Evolutionary conservation across 1,139 yeast species (phyloP).

Genomic region (Candida sanyaensis): DNA sequence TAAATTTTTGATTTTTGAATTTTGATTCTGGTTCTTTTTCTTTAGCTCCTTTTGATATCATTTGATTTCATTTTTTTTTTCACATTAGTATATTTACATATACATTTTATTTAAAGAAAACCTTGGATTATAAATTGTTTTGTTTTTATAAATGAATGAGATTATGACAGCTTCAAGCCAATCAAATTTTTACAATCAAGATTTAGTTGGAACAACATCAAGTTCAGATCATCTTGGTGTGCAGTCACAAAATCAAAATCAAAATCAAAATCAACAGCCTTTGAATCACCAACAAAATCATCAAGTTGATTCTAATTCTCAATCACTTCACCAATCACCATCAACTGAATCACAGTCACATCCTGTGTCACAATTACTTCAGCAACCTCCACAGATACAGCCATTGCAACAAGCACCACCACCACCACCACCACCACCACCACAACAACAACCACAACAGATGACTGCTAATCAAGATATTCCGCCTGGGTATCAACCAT

Average conservation of each 20-base stretch:
- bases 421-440: slow-evolving; percentile 3
- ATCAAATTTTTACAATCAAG: slow-evolving; percentile 16
- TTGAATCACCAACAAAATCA: slow-evolving; percentile 6
- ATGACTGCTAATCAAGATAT: slow-evolving; percentile 1
- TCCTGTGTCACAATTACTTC: neutral
- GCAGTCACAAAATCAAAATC: slow-evolving; percentile 7
- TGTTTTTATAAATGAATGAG: slow-evolving; percentile 12
- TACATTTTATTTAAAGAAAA: neutral
- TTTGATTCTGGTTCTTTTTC: too few relatives aligned
- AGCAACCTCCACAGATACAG: slow-evolving; percentile 1
- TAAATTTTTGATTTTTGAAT: neutral
- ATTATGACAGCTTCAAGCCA: slow-evolving; percentile 16
- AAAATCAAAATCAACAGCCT: neutral
- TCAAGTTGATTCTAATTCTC: slow-evolving; percentile 2
- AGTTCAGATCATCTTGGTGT: slow-evolving; percentile 13
- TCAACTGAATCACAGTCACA: slow-evolving; percentile 8
- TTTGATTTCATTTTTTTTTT: neutral
- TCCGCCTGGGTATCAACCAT: slow-evolving; percentile 7
- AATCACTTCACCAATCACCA: neutral
- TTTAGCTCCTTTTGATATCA: too few relatives aligned
- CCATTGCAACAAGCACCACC: slow-evolving; percentile 1
- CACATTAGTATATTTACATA: neutral
- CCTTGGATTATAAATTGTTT: too few relatives aligned
- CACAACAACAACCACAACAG: slow-evolving; percentile 3
- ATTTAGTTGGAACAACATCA: slow-evolving; percentile 14